Percentiles rank a stretch among this genome's conserved stretches.
These are phyloP conservation scores for Lepidium didymum DNA, from an alignment of 345 rosid species.

Conservation along the genomic window DNA sequence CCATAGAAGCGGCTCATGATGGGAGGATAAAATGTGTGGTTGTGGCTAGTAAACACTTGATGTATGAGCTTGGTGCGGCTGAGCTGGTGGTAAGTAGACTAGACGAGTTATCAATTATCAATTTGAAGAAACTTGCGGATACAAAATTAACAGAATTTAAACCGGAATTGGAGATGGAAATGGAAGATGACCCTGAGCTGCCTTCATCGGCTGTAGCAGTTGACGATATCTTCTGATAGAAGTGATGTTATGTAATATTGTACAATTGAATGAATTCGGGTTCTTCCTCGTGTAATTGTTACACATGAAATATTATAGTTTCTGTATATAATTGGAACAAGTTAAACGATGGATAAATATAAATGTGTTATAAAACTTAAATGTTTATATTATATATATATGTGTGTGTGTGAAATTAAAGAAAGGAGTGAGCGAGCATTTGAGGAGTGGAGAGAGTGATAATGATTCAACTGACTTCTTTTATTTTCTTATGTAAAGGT, in stretches of 20 bases:
- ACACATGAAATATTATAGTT: constrained; percentile 1
- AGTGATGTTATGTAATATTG: constrained; percentile 30
- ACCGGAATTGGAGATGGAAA: constrained; percentile 63
- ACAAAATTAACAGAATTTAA: constrained; percentile 62
- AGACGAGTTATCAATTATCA: constrained; percentile 80
- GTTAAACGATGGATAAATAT: neutral
- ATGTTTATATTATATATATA: no score
- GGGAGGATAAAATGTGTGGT: constrained; percentile 94
- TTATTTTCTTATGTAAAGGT: no score
- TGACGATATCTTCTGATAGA: constrained; percentile 76
- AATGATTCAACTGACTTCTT: no score
- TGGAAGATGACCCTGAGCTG: constrained; percentile 48
- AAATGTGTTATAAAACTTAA: no score
- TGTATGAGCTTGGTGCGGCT: constrained; percentile 90
- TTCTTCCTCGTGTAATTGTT: constrained; percentile 1
- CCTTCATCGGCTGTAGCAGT: constrained; percentile 36
- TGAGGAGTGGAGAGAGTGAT: no score
- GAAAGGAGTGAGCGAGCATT: no score
- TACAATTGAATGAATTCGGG: constrained; percentile 37
- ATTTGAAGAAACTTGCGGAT: constrained; percentile 87
- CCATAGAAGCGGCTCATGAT: constrained; percentile 94
- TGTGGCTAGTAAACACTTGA: constrained; percentile 86
- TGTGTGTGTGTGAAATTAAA: no score
- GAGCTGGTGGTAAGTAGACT: constrained; percentile 78
- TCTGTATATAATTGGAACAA: constrained; percentile 33